A percentile compares a stretch with the other conserved stretches of the same genome.
Conservation (phyloP, 2,329 filamentous ascomycete species). For the Chaetomiaceae sp. region DNA sequence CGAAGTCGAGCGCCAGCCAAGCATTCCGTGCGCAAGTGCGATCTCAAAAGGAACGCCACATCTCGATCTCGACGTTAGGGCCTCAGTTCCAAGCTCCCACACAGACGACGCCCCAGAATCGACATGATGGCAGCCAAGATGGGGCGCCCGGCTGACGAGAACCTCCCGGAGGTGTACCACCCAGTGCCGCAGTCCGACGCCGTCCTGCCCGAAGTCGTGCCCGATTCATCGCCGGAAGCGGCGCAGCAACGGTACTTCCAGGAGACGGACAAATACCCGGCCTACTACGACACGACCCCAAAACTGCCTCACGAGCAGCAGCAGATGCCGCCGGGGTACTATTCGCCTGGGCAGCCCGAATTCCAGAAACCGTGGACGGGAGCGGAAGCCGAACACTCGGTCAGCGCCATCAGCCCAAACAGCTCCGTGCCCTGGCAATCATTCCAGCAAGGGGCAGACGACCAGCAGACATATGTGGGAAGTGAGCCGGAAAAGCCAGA, state of each 20-base stretch:
- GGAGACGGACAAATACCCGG: slow-evolving; percentile 23
- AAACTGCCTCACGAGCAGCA: slow-evolving; percentile 20
- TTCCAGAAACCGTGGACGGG: slow-evolving; percentile 3
- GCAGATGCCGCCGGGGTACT: not conserved
- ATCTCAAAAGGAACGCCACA: slow-evolving; percentile 12
- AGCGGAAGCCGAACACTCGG: not conserved
- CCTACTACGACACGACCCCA: slow-evolving; percentile 21
- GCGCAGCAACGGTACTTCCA: slow-evolving; percentile 13
- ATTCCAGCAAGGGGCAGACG: slow-evolving; percentile 4
- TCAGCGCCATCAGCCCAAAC: slow-evolving; percentile 14
- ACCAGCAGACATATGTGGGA: slow-evolving; percentile 2
- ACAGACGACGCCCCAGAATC: not conserved
- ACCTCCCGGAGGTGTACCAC: slow-evolving; percentile 25
- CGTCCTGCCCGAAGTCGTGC: slow-evolving; percentile 13
- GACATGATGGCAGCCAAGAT: slow-evolving; percentile 6
- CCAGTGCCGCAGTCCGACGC: not conserved
- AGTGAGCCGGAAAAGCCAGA: slow-evolving; percentile 11
- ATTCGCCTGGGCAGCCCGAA: not conserved
- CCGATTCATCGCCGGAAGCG: slow-evolving; percentile 20
- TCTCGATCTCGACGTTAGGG: too few relatives aligned
- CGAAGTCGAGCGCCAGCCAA: slow-evolving; percentile 1
- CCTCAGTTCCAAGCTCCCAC: not conserved
- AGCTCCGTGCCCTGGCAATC: slow-evolving; percentile 22
- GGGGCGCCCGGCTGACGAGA: slow-evolving; percentile 18
- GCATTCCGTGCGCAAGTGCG: not conserved